These are phyloP conservation scores for Kwoniella mangroviensis DNA, from an alignment of 768 basidiomycete species.

Conservation along the genomic window DNA sequence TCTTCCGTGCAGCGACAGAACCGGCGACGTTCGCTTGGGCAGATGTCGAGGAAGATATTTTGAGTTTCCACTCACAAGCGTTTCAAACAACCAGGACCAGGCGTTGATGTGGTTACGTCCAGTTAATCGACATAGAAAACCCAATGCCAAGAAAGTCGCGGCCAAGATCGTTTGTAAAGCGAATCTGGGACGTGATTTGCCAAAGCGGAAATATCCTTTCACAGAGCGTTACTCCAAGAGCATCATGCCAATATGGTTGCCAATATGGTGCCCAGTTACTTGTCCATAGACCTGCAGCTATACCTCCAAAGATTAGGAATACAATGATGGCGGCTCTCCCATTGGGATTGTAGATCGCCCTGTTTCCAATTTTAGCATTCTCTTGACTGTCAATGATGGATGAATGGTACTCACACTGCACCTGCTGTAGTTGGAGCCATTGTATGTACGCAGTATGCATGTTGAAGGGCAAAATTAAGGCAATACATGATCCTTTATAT, in stretches of 20 bases:
- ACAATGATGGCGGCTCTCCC: constrained; percentile 26
- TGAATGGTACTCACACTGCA: constrained; percentile 2
- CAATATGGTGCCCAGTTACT: constrained; percentile 19
- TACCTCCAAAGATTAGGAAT: constrained; percentile 22
- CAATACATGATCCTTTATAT: neutral
- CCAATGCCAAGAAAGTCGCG: constrained; percentile 32
- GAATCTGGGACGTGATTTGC: constrained; percentile 29
- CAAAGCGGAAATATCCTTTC: constrained; percentile 31
- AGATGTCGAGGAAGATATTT: constrained; percentile 2
- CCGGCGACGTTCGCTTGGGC: constrained; percentile 8
- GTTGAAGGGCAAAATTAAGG: neutral
- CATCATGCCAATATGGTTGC: neutral
- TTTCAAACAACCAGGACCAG: constrained; percentile 39
- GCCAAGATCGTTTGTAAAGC: constrained; percentile 28
- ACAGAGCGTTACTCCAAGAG: neutral
- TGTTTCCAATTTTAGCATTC: neutral
- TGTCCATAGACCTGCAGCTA: constrained; percentile 29
- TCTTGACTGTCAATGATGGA: neutral
- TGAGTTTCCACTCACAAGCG: constrained; percentile 18
- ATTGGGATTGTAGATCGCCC: constrained; percentile 41
- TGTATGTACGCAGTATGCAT: neutral
- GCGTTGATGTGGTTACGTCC: constrained; percentile 29
- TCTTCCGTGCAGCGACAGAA: neutral
- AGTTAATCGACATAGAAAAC: constrained; percentile 27
- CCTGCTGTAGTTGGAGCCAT: constrained; percentile 7